Base-by-base conservation (phyloP, 345 rosid genomes). In the Pistacia atlantica region DNA sequence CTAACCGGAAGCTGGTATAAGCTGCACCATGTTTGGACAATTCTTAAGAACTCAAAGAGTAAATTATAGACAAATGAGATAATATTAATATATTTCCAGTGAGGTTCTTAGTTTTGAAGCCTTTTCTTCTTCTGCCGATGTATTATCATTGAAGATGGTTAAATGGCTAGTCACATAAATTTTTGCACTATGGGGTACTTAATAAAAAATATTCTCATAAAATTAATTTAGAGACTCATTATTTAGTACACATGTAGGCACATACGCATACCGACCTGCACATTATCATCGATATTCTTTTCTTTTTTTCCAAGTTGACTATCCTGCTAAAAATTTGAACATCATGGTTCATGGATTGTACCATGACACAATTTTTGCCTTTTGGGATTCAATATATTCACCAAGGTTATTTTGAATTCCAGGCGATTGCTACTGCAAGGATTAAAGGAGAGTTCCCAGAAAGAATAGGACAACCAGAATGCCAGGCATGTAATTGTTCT, bases 381-480 rank as follows among this genome's bases (percentile, higher is more conserved):
- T 57, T 14, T 75, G 73, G 54, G 38, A 28, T 35, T 70, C 74
- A 58, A 77, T 63, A 56, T 69, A 73, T 77, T 83, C 38, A 80
- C 71, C 68, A 70, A 79, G 68, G 52, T 62, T 75, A 33, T 57
- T 63, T 83, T 62, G 18, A 71, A 42, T 81, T 84, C 57, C 84
- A 97, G 99, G 99, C 96, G 73, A 90, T 97, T 79, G 98, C 97
- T 33, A 87, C 91, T 70, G 97, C 95, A 76, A 87, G 96, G 83
- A 89, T 94, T 91, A 90, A 87, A 77, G 99, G 98, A 77, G 99
- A 97, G 75, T 94, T 85, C 78, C 99, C 99, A 67, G 99, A 97
- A 84, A 90, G 99, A 81, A 74, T 86, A 33, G 98, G 98, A 75
- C 98, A 94, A 71, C 97, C 94, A 25, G 97, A 97, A 87, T 97